Conservation (phyloP, 306 rosid genomes). For the Vigna trinervia region DNA sequence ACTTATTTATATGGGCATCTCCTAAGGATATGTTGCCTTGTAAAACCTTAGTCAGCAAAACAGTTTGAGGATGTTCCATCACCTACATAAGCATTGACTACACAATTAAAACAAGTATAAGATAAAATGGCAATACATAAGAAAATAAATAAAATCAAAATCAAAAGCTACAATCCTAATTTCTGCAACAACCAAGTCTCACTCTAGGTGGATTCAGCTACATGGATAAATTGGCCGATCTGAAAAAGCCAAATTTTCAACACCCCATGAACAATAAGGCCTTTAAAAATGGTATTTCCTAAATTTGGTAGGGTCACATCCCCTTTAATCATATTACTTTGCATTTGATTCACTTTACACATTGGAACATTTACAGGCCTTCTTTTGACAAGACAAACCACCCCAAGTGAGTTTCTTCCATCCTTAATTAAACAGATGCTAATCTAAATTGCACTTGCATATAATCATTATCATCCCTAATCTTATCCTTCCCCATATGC, state of each 20-base stretch:
- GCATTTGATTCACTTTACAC: background rate
- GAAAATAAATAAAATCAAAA: conserved; percentile 21
- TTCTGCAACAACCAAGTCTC: conserved; percentile 11
- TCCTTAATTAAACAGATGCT: background rate
- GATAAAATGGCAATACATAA: conserved; percentile 41
- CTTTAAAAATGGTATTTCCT: background rate
- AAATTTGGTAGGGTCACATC: background rate
- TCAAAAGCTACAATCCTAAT: background rate
- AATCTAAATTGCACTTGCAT: background rate
- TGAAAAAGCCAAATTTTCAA: background rate
- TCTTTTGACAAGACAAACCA: background rate
- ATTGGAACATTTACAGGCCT: background rate
- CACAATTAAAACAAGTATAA: conserved; percentile 27
- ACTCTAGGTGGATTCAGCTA: background rate
- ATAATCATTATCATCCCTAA: background rate
- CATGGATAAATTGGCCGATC: background rate
- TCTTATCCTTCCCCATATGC: background rate
- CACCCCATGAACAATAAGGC: background rate
- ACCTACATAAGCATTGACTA: conserved; percentile 59
- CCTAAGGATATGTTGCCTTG: conserved; percentile 67
- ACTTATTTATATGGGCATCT: conserved; percentile 62
- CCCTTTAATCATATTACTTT: background rate
- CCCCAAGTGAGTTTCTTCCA: background rate
- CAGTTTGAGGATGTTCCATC: conserved; percentile 92
- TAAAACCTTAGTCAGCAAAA: conserved; percentile 72